These are phyloP conservation scores for Amanita subjunquillea DNA, from an alignment of 768 basidiomycete genomes.

Conservation along the genomic window DNA sequence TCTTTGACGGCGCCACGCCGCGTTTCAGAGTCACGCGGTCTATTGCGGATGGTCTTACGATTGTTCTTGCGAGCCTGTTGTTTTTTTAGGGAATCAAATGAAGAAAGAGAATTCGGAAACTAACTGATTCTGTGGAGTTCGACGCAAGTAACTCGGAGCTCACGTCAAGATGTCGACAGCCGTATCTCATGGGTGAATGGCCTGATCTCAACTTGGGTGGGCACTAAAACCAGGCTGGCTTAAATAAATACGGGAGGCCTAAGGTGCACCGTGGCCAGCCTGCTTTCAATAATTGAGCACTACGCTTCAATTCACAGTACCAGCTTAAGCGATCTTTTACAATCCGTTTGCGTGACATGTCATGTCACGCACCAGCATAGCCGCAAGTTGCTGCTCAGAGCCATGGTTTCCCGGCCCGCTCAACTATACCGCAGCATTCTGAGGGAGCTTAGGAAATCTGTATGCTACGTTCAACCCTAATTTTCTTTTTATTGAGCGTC, in stretches of 20 bases:
- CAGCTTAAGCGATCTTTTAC: background rate
- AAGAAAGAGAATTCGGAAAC: background rate
- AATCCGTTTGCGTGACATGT: background rate
- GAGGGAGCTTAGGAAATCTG: slow-evolving; percentile 44
- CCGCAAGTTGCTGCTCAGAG: background rate
- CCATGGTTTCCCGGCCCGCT: slow-evolving; percentile 23
- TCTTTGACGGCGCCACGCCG: slow-evolving; percentile 8
- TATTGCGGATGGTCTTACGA: background rate
- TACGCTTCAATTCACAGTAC: background rate
- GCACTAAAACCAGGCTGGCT: background rate
- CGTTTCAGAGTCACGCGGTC: slow-evolving; percentile 1
- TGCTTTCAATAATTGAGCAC: slow-evolving; percentile 1
- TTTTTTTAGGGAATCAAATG: background rate
- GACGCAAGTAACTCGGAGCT: background rate
- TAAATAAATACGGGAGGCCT: background rate
- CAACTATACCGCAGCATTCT: slow-evolving; percentile 40
- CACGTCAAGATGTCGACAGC: background rate
- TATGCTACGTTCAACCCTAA: slow-evolving; percentile 15
- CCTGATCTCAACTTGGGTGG: background rate
- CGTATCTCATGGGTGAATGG: slow-evolving; percentile 1
- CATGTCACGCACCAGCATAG: background rate
- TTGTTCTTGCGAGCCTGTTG: background rate
- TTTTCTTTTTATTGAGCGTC: slow-evolving; percentile 1
- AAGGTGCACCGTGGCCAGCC: background rate
- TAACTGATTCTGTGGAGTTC: background rate